Evolutionary conservation across 306 rosid species (phyloP).

Genomic region (cucumber (Cucumis sativus)): DNA sequence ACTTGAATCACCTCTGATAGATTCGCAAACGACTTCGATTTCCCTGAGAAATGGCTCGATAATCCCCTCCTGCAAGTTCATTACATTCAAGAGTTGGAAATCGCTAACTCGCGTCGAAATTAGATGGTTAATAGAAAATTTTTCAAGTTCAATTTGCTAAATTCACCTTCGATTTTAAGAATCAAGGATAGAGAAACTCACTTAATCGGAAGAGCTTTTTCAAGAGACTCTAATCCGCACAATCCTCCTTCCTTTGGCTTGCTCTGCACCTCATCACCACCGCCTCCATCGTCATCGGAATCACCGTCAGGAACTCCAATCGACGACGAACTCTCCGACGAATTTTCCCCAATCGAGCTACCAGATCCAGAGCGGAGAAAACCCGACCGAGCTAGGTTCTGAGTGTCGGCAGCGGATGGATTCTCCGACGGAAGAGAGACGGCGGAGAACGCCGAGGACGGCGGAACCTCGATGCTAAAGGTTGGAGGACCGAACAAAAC

Average conservation of each 20-base stretch:
- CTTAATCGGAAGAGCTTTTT: conserved; percentile 14
- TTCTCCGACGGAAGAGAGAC: not conserved
- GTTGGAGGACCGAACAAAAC: conserved; percentile 7
- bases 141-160: not conserved
- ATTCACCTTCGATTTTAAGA: not conserved
- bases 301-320: conserved; percentile 11
- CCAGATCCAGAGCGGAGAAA: not conserved
- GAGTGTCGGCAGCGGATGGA: not conserved
- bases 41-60: conserved; percentile 45
- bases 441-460: not conserved
- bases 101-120: not conserved
- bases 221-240: not conserved
- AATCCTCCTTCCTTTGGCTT: conserved; percentile 3
- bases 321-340: conserved; percentile 13
- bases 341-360: not conserved
- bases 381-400: not conserved
- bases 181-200: not conserved
- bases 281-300: not conserved
- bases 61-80: conserved; percentile 42
- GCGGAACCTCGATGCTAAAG: not conserved
- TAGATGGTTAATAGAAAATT: not conserved
- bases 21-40: conserved; percentile 56
- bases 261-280: not conserved
- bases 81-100: not conserved
- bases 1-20: conserved; percentile 27